A percentile compares a stretch with the other conserved stretches of the same genome.
Conservation (phyloP, 257 asterid genomes). For the Solanum acaule region DNA sequence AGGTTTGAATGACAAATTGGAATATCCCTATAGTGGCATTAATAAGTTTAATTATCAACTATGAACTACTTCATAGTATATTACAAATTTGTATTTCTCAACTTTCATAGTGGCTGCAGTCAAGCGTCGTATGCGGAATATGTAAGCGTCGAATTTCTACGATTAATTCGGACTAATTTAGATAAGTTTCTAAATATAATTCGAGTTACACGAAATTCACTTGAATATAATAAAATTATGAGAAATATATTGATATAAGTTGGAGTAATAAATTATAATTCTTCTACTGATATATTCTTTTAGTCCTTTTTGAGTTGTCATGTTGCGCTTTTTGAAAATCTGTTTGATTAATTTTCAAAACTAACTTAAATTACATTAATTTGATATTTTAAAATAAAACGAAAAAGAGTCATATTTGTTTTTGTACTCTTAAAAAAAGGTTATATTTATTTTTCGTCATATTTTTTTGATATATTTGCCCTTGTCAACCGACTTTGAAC, state of each 20-base stretch:
- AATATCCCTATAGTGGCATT: not conserved
- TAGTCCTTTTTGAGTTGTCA: no score
- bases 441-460: no score
- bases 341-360: rapidly evolving
- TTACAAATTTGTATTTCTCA: not conserved
- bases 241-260: not conserved
- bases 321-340: no score
- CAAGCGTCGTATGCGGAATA: not conserved
- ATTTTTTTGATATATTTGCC: no score
- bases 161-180: no score
- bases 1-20: not conserved
- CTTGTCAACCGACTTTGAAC: no score
- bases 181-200: no score
- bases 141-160: not conserved
- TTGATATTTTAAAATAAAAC: no score
- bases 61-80: no score
- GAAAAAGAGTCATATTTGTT: no score
- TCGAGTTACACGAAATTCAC: not conserved
- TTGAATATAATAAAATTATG: not conserved
- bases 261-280: not conserved
- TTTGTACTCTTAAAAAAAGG: rapidly evolving
- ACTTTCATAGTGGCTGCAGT: not conserved
- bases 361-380: no score
- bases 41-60: not conserved
- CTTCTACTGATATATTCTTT: no score